phyloP scores from a whole-genome alignment of 2,329 filamentous ascomycete species.

The Thyridium curvatum region DNA sequence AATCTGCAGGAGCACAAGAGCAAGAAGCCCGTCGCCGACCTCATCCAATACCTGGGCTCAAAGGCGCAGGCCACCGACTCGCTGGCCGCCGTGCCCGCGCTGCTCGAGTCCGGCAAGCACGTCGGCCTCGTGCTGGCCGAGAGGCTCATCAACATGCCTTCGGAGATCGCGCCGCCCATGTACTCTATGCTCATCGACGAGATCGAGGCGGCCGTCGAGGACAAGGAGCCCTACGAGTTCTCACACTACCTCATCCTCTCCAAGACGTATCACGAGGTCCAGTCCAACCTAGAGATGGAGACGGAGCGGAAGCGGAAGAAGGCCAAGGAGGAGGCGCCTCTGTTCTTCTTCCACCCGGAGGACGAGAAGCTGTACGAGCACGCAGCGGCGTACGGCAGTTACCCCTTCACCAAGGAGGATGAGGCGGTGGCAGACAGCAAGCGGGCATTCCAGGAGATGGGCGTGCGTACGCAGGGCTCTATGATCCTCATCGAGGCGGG shows the following conservation, averaged over 20 bases:
- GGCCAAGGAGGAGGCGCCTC: conserved; percentile 49
- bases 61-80: conserved; percentile 48
- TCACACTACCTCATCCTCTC: conserved; percentile 88
- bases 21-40: conserved; percentile 63
- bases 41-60: conserved; percentile 64
- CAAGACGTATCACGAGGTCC: conserved; percentile 87
- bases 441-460: conserved; percentile 88
- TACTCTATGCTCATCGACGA: conserved; percentile 93
- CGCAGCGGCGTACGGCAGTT: conserved; percentile 63
- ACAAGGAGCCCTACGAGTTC: conserved; percentile 89
- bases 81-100: conserved; percentile 44
- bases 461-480: conserved; percentile 76
- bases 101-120: conserved; percentile 53
- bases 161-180: conserved; percentile 86
- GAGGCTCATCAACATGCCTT: conserved; percentile 92
- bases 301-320: conserved; percentile 63
- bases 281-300: conserved; percentile 65
- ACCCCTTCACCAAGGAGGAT: conserved; percentile 73
- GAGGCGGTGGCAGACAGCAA: conserved; percentile 85
- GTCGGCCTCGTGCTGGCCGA: conserved; percentile 88
- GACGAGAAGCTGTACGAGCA: conserved; percentile 82
- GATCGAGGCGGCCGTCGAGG: conserved; percentile 79
- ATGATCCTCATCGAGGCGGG: conserved; percentile 78
- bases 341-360: conserved; percentile 92
- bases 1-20: conserved; percentile 76